phyloP scores from a whole-genome alignment of 352 stramenopile genomes.

The Thalassiosira mediterranea region DNA sequence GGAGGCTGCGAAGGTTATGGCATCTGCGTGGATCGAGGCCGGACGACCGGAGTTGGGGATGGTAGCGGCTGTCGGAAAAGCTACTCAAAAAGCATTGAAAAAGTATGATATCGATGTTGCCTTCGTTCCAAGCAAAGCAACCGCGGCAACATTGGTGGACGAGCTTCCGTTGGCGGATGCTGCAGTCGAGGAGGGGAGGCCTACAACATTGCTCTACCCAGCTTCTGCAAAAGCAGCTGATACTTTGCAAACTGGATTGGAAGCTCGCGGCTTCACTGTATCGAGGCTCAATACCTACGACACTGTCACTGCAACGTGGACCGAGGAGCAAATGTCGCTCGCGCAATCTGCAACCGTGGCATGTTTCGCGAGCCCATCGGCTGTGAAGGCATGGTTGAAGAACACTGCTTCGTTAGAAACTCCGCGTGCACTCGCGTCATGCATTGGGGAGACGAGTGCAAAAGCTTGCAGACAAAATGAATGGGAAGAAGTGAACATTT shows the following conservation, averaged over 20 bases:
- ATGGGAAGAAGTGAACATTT: constrained; percentile 70
- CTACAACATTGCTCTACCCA: constrained; percentile 76
- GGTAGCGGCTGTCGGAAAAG: constrained; percentile 79
- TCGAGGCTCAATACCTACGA: constrained; percentile 84
- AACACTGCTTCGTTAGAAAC: constrained; percentile 66
- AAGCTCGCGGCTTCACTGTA: constrained; percentile 68
- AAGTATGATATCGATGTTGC: constrained; percentile 61
- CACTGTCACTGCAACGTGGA: constrained; percentile 78
- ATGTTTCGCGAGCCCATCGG: constrained; percentile 80
- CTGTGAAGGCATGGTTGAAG: constrained; percentile 76
- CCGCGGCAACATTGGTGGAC: constrained; percentile 66
- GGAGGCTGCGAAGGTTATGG: constrained; percentile 76
- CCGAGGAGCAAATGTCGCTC: constrained; percentile 50
- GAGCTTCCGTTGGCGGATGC: constrained; percentile 61
- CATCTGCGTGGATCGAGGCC: constrained; percentile 57
- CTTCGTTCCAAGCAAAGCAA: constrained; percentile 83
- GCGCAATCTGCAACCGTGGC: constrained; percentile 60
- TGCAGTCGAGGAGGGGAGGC: constrained; percentile 26
- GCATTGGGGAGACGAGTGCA: constrained; percentile 82
- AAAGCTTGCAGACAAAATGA: constrained; percentile 61
- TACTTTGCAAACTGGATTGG: constrained; percentile 75
- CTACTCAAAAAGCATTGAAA: constrained; percentile 69
- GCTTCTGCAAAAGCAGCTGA: constrained; percentile 71
- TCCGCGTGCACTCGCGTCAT: constrained; percentile 63
- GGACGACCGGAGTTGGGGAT: constrained; percentile 40